Base-by-base conservation (phyloP, 345 rosid genomes). In the Draba incana region DNA sequence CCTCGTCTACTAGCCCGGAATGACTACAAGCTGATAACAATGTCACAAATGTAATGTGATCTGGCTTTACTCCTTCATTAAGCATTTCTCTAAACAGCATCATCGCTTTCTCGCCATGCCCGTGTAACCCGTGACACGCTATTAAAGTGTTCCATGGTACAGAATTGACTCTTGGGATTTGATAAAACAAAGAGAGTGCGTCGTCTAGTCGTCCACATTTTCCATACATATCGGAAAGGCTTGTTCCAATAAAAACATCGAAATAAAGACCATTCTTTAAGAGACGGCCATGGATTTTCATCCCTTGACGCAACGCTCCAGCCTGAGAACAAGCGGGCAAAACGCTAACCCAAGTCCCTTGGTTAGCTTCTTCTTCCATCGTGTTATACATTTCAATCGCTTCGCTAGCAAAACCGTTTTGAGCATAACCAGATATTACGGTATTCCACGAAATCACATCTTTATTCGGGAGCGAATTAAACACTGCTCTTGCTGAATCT, bases 331-430 rank as follows among this genome's bases (percentile, higher is more conserved):
- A 81, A 52, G 89, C 89, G 1, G 85, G 83, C 69, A 85, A 35
- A 71, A 83, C 76, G 72, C 87, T 81, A 10, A 78, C 85, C 87
- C 85, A 85, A 39, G 89, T 81, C 61, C 87, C 84, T 71, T 83
- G 84, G 57, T 78, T 81, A 23, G 83, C 77, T 62, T 64, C 63
- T 68, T 72, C 60, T 60, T 76, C 75, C 90, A 83, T 81, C 68
- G 31, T 11, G 54, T 55, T 47, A 48, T 68, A 83, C 65, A 64
- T 77, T 69, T 81, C 79, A 52, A 81, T 68, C 4, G 90, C 90
- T 79, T 85, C 84, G 38, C 77, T 78, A 57, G 90, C 84, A 71
- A 81, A 80, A 53, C 90, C 90, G 72, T 85, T 85, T 51, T 85
- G 87, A 53, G 81, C 70, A 64, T 78, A 81, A 8, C 86, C 82